These are phyloP conservation scores for Limonium bicolor DNA, from an alignment of 148 eudicot genomes.

Conservation along the genomic window DNA sequence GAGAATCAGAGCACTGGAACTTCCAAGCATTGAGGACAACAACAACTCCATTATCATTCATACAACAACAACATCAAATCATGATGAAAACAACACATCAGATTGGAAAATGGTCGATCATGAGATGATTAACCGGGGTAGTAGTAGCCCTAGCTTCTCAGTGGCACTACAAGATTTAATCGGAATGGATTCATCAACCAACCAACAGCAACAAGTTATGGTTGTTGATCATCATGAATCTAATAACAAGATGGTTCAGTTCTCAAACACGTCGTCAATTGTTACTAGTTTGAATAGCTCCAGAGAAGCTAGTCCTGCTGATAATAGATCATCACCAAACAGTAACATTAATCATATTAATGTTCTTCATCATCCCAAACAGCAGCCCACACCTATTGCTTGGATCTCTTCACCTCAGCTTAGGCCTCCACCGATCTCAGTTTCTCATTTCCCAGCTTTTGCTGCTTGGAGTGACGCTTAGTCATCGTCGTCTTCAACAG, in stretches of 20 bases:
- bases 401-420: slow-evolving; percentile 28
- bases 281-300: slow-evolving; percentile 62
- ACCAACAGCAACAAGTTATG: background rate
- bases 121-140: background rate
- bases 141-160: background rate
- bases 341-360: background rate
- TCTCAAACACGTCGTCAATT: slow-evolving; percentile 43
- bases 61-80: too few relatives aligned
- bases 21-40: too few relatives aligned
- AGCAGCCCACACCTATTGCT: slow-evolving; percentile 6
- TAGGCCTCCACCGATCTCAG: slow-evolving; percentile 17
- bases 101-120: slow-evolving; percentile 7
- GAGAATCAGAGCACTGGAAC: slow-evolving; percentile 32
- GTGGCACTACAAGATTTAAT: background rate
- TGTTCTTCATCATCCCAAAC: too few relatives aligned
- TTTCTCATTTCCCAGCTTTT: slow-evolving; percentile 49
- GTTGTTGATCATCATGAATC: slow-evolving; percentile 4
- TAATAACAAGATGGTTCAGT: slow-evolving; percentile 9
- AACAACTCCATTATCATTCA: too few relatives aligned
- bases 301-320: slow-evolving; percentile 59
- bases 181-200: background rate
- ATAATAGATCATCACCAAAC: slow-evolving; percentile 15
- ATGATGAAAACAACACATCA: background rate
- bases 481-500: too few relatives aligned
- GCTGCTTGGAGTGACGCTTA: slow-evolving; percentile 55